phyloP scores from a whole-genome alignment of 2,329 filamentous ascomycete species.

The Alternaria angustiovoidea region DNA sequence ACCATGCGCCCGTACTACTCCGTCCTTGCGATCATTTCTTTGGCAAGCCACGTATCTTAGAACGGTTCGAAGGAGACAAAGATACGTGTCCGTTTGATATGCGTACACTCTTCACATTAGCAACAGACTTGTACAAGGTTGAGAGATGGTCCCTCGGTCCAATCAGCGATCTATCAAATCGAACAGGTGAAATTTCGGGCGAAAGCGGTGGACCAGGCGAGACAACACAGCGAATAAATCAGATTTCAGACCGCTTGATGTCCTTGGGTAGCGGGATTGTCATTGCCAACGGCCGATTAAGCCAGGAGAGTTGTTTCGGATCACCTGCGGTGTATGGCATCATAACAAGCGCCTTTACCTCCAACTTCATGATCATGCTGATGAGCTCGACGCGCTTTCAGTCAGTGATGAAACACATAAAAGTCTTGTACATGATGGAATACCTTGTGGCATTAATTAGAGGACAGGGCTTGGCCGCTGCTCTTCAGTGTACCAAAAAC shows the following conservation, averaged over 20 bases:
- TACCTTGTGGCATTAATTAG: constrained; percentile 7
- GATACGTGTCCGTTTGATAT: constrained; percentile 7
- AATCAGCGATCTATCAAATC: not conserved
- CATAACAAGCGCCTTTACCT: constrained; percentile 1
- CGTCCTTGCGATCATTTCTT: constrained; percentile 24
- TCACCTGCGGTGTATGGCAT: constrained; percentile 10
- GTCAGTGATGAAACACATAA: not conserved
- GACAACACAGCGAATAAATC: not conserved
- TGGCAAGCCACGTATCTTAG: constrained; percentile 15
- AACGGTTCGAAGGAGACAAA: constrained; percentile 9
- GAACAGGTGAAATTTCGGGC: not conserved
- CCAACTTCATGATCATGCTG: not conserved
- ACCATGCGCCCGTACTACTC: constrained; percentile 8
- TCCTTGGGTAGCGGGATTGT: constrained; percentile 10
- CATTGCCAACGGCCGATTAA: constrained; percentile 7
- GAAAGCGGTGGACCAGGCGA: not conserved
- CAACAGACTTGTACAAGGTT: not conserved
- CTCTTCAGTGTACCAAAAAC: not conserved
- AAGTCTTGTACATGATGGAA: not conserved
- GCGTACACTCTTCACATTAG: not conserved
- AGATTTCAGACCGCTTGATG: not conserved
- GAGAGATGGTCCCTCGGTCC: not conserved
- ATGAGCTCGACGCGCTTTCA: not conserved
- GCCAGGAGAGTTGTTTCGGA: not conserved
- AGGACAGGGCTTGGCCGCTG: not conserved